Percentiles rank a stretch among this genome's conserved stretches.
Conservation (phyloP, 106 monocot genomes). For the Agapanthus africanus region DNA sequence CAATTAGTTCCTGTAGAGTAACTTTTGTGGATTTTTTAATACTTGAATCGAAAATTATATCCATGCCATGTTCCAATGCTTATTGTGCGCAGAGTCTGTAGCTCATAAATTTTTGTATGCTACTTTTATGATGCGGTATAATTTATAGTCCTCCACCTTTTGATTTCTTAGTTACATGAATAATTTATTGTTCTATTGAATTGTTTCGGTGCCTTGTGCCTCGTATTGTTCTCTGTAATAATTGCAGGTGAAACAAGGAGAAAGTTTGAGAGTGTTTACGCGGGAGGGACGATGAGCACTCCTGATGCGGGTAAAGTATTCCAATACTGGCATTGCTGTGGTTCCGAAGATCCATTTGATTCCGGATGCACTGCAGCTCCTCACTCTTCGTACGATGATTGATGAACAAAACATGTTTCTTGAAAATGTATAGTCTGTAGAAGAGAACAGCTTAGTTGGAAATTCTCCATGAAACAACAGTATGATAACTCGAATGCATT, state of each 20-base stretch:
- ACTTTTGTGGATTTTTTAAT: no score
- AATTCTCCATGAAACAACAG: not conserved
- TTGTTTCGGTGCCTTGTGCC: no score
- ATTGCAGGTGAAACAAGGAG: slow-evolving; percentile 80
- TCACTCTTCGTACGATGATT: slow-evolving; percentile 83
- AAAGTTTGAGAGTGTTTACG: slow-evolving; percentile 90
- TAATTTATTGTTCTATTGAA: no score
- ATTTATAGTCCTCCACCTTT: no score
- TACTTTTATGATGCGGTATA: no score
- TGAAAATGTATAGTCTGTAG: not conserved
- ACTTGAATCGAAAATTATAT: no score
- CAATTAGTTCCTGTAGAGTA: no score
- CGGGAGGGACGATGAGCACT: slow-evolving; percentile 82
- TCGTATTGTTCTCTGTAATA: not conserved
- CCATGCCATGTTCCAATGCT: no score
- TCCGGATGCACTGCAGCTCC: slow-evolving; percentile 76
- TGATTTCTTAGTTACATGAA: no score
- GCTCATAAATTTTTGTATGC: no score
- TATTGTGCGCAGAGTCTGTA: no score
- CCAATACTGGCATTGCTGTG: slow-evolving; percentile 97
- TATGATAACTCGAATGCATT: not conserved
- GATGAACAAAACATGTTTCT: not conserved
- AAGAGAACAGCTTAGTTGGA: not conserved
- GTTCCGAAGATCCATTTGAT: slow-evolving; percentile 85
- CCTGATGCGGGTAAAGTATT: slow-evolving; percentile 67